Conservation (phyloP, 139 green algal species). For the Spirogloea muscicola region DNA sequence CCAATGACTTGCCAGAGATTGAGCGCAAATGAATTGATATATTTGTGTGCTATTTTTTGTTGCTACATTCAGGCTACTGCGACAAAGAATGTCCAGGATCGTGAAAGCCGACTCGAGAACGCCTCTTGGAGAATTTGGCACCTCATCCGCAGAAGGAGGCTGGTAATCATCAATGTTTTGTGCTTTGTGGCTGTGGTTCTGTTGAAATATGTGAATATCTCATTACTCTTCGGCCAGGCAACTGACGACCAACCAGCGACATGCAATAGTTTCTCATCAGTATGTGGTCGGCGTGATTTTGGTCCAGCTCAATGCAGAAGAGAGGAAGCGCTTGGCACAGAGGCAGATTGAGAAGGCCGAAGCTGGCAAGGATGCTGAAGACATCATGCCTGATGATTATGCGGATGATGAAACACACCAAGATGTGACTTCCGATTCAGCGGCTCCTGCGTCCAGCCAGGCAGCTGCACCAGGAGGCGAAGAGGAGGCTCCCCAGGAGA, state of each 20-base stretch:
- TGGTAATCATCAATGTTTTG: slow-evolving; percentile 21
- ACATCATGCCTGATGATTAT: slow-evolving; percentile 8
- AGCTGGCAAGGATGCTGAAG: not conserved
- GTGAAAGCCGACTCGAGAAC: slow-evolving; percentile 42
- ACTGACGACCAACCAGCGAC: too few species aligned
- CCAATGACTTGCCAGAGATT: too few species aligned
- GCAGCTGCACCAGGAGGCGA: not conserved
- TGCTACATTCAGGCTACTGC: slow-evolving; percentile 31
- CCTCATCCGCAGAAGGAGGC: slow-evolving; percentile 30
- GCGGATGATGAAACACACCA: slow-evolving; percentile 21
- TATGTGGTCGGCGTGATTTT: too few species aligned
- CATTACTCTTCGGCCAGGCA: too few species aligned
- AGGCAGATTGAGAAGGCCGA: slow-evolving; percentile 14
- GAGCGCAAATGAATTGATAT: too few species aligned
- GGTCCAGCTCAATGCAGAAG: too few species aligned
- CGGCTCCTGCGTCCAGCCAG: not conserved
- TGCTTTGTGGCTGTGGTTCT: too few species aligned
- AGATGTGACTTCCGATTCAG: not conserved
- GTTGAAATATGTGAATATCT: too few species aligned
- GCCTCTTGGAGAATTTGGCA: slow-evolving; percentile 46
- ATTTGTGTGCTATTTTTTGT: too few species aligned
- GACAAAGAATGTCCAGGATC: slow-evolving; percentile 33
- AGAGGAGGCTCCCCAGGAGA: slow-evolving; percentile 9
- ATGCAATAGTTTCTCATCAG: too few species aligned
- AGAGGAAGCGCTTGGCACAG: not conserved